A percentile compares a stretch with the other conserved stretches of the same genome.
Conservation (phyloP, 768 basidiomycete genomes). For the Hemileccinum rubropunctum region DNA sequence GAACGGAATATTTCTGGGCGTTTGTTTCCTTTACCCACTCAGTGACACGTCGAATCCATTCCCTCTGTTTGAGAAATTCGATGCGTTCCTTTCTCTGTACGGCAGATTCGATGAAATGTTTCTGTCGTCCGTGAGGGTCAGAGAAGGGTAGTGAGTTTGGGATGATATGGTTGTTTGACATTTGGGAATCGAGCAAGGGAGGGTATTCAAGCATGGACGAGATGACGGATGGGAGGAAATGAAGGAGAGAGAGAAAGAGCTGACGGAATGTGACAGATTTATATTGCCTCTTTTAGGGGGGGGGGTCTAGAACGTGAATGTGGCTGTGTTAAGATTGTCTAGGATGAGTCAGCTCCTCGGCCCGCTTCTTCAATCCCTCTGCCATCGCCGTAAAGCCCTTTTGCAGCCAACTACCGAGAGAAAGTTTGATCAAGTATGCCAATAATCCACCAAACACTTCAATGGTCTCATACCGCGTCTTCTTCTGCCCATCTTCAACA, state of each 20-base stretch:
- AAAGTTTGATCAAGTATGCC: conserved; percentile 51
- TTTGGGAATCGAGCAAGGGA: conserved; percentile 8
- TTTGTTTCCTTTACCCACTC: conserved; percentile 36
- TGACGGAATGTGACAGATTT: conserved; percentile 15
- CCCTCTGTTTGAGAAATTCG: conserved; percentile 49
- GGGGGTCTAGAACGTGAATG: conserved; percentile 25
- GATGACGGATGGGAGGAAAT: conserved; percentile 1
- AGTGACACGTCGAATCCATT: conserved; percentile 40
- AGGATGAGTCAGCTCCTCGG: conserved; percentile 38
- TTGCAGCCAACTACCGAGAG: conserved; percentile 42
- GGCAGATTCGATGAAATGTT: conserved; percentile 42
- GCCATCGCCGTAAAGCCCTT: conserved; percentile 53
- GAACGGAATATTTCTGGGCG: conserved; percentile 25
- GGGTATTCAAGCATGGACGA: conserved; percentile 20
- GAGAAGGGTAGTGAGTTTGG: conserved; percentile 24
- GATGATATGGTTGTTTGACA: conserved; percentile 10
- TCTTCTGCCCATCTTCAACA: conserved; percentile 40
- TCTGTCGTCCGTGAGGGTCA: conserved; percentile 45
- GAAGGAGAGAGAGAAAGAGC: conserved; percentile 1
- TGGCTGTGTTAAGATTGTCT: conserved; percentile 30
- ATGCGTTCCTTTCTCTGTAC: conserved; percentile 49
- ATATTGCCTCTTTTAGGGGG: conserved; percentile 13
- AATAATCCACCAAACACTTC: conserved; percentile 58
- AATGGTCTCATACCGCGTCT: conserved; percentile 62
- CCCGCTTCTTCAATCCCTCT: conserved; percentile 50